These are phyloP conservation scores for Puccinia hordei DNA, from an alignment of 1,284 basidiomycete species.

Conservation along the genomic window DNA sequence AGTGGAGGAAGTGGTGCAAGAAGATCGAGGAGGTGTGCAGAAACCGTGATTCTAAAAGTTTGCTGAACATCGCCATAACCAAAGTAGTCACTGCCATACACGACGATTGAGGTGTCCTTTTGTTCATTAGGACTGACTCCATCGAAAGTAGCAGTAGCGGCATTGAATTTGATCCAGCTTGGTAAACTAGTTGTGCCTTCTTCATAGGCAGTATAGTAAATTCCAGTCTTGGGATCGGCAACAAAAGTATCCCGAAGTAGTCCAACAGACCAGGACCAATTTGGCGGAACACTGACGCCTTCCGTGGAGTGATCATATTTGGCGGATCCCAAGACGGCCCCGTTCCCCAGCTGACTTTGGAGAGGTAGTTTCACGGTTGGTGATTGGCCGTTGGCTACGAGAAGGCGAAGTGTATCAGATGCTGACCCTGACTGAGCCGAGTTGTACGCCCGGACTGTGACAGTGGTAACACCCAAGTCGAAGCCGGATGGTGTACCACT, in stretches of 20 bases:
- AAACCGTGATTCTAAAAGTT: slow-evolving; percentile 40
- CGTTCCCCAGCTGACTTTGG: slow-evolving; percentile 40
- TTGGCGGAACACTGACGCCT: slow-evolving; percentile 47
- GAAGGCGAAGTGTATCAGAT: slow-evolving; percentile 25
- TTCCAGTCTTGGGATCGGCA: slow-evolving; percentile 6
- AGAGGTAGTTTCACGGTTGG: slow-evolving; percentile 36
- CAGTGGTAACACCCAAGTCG: slow-evolving; percentile 30
- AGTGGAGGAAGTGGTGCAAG: slow-evolving; percentile 36
- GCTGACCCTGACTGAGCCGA: slow-evolving; percentile 26
- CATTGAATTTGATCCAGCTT: slow-evolving; percentile 50
- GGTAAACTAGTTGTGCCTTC: slow-evolving; percentile 39
- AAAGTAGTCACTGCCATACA: slow-evolving; percentile 49
- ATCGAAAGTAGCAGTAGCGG: slow-evolving; percentile 49
- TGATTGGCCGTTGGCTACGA: slow-evolving; percentile 34
- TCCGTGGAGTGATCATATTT: slow-evolving; percentile 37
- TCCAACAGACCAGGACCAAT: slow-evolving; percentile 50
- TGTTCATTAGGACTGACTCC: slow-evolving; percentile 46
- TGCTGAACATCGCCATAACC: slow-evolving; percentile 46
- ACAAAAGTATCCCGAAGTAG: slow-evolving; percentile 47
- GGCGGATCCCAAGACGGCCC: slow-evolving; percentile 41
- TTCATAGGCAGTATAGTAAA: slow-evolving; percentile 45
- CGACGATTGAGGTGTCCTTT: slow-evolving; percentile 35
- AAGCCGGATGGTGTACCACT: slow-evolving; percentile 54
- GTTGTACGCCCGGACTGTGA: slow-evolving; percentile 27
- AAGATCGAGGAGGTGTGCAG: slow-evolving; percentile 36